Conservation (phyloP, 192 early-diverging fungal species). For the Phlyctochytrium arcticum region DNA sequence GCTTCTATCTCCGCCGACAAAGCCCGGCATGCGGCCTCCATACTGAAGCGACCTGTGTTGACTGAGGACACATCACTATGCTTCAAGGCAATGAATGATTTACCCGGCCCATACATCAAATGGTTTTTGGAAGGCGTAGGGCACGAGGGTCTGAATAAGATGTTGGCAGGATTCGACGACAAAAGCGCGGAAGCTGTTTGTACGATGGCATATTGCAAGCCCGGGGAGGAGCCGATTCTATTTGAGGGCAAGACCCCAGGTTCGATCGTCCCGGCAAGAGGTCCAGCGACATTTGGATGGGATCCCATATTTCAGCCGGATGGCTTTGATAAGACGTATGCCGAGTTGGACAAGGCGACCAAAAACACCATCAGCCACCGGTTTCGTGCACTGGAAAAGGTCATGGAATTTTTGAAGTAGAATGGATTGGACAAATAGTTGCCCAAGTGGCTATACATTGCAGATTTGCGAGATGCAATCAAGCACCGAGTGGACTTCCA, state of each 20-base stretch:
- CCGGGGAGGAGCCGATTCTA: conserved; percentile 62
- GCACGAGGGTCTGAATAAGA: conserved; percentile 74
- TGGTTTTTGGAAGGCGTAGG: conserved; percentile 88
- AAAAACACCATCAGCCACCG: conserved; percentile 95
- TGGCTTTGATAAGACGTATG: conserved; percentile 62
- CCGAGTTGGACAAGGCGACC: conserved; percentile 75
- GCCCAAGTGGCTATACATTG: too few species aligned
- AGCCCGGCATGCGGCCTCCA: conserved; percentile 65
- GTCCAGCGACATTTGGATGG: conserved; percentile 88
- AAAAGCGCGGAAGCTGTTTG: conserved; percentile 81
- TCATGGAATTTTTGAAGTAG: conserved; percentile 50
- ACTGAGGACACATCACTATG: conserved; percentile 93
- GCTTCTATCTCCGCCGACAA: conserved; percentile 75
- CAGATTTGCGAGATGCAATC: too few species aligned
- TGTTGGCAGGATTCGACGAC: conserved; percentile 85
- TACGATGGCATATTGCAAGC: conserved; percentile 83
- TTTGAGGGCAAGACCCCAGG: conserved; percentile 87
- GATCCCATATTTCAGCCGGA: conserved; percentile 92
- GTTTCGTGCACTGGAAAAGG: conserved; percentile 66
- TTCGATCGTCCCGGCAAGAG: conserved; percentile 79
- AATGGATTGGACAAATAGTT: too few species aligned
- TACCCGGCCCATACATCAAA: conserved; percentile 95
- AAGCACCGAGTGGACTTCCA: too few species aligned
- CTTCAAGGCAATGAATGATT: conserved; percentile 84
- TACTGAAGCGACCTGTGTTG: conserved; percentile 45